phyloP scores from a whole-genome alignment of 805 yeast species.

The Pichia occidentalis region DNA sequence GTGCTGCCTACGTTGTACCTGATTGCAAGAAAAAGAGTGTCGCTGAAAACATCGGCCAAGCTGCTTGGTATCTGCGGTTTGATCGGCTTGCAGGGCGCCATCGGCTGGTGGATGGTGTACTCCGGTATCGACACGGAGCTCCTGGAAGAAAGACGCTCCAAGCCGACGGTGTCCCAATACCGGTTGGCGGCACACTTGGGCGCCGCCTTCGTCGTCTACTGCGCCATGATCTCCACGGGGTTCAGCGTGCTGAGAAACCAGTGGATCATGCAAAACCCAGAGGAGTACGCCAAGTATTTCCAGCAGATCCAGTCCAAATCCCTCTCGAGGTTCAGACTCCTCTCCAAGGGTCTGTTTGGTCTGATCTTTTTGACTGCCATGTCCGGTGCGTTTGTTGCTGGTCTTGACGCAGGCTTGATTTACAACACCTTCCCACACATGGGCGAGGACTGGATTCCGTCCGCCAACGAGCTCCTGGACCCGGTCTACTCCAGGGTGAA shows the following conservation, averaged over 20 bases:
- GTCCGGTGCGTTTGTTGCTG: constrained; percentile 98
- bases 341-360: constrained; percentile 51
- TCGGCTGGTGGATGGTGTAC: constrained; percentile 99
- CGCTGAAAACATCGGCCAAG: constrained; percentile 58
- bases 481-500: constrained; percentile 60
- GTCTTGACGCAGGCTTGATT: constrained; percentile 93
- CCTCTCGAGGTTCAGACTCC: constrained; percentile 48
- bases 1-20: constrained; percentile 83
- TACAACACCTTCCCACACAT: constrained; percentile 95
- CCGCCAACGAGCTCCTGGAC: constrained; percentile 69
- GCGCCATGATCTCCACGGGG: constrained; percentile 89
- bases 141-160: constrained; percentile 71
- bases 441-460: constrained; percentile 82
- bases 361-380: constrained; percentile 85
- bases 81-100: constrained; percentile 88
- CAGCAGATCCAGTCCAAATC: constrained; percentile 56
- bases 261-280: constrained; percentile 61
- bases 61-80: constrained; percentile 67
- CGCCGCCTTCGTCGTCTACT: constrained; percentile 81
- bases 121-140: constrained; percentile 85
- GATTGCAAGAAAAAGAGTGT: constrained; percentile 57
- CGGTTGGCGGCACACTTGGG: constrained; percentile 91
- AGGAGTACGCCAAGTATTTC: constrained; percentile 45
- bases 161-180: constrained; percentile 97
- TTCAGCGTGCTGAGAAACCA: constrained; percentile 73